phyloP scores from a whole-genome alignment of 148 eudicot genomes.

The Rhododendron ovatum region DNA sequence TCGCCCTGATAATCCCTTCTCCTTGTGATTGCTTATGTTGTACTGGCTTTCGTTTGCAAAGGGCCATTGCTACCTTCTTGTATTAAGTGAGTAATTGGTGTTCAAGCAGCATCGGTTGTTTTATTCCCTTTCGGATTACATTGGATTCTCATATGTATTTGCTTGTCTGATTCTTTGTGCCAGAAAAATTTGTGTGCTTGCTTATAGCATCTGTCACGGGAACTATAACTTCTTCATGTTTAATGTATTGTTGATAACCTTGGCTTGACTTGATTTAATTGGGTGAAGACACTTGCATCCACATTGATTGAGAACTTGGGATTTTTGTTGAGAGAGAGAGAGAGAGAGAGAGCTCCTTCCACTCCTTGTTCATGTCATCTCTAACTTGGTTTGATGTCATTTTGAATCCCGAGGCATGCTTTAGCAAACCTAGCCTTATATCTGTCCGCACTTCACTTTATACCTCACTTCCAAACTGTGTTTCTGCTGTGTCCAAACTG shows the following conservation, averaged over 20 bases:
- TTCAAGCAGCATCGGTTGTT: not conserved
- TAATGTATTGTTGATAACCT: not conserved
- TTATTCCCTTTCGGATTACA: not conserved
- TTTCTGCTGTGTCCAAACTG: too few species aligned
- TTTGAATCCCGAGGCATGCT: too few species aligned
- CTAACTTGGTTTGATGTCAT: too few species aligned
- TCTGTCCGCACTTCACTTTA: too few species aligned
- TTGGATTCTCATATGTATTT: not conserved
- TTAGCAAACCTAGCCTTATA: too few species aligned
- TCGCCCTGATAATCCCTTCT: slow-evolving; percentile 62
- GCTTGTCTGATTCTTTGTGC: not conserved
- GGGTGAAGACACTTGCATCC: not conserved
- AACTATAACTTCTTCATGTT: not conserved
- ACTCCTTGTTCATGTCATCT: too few species aligned
- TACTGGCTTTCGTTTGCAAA: slow-evolving; percentile 78
- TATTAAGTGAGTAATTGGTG: slow-evolving; percentile 25
- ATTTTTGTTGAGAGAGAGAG: not conserved
- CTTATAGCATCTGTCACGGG: not conserved
- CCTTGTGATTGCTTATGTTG: slow-evolving; percentile 64
- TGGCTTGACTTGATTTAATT: not conserved
- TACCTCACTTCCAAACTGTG: too few species aligned
- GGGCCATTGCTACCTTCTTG: slow-evolving; percentile 77
- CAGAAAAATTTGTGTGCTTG: not conserved
- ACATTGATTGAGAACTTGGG: not conserved
- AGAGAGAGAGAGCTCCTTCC: too few species aligned